Evolutionary conservation across 768 basidiomycete species (phyloP), one percentile per base, ranked within the genome.

Genomic region (Dacryopinax spathularia): DNA sequence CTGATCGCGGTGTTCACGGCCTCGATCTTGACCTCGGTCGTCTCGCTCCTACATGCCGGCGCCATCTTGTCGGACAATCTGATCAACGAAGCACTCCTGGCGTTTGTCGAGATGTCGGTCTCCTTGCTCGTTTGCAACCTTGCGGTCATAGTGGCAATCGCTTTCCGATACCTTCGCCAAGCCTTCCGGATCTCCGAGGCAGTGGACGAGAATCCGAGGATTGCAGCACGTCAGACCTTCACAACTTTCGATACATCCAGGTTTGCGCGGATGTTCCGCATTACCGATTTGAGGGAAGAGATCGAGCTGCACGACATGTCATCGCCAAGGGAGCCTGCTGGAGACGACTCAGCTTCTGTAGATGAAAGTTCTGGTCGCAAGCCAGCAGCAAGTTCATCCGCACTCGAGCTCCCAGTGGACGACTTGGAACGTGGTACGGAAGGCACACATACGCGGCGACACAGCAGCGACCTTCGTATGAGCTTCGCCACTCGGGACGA

Each of bases 1-100:
- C 72, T 80, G 36, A 74, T 79, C 65, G 68, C 81, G 61, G 80
- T 82, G 60, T 82, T 84, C 70, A 82, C 82, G 10, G 77, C 82
- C 10, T 81, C 80, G 60, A 76, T 82, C 63, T 70, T 78, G 60
- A 82, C 80, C 5, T 82, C 77, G 7, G 67, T 78, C 35, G 76
- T 76, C 60, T 75, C 74, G 61, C 69, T 73, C 13, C 77, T 81
- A 1, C 81, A 82, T 56, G 78, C 78, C 0, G 69, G 72, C 31
- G 75, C 77, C 66, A 77, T 83, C 61, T 70, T 77, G 22, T 66
- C 2, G 29, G 48, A 56, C 56, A 0, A 77, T 0, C 79, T 77
- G 2, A 64, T 79, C 9, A 72, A 80, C 20, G 82, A 82, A 76
- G 78, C 78, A 66, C 34, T 37, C 36, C 31, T 60, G 35, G 56